Evolutionary conservation across 176 grass and related monocot genomes (phyloP).

Genomic region (Phyllostachys edulis): DNA sequence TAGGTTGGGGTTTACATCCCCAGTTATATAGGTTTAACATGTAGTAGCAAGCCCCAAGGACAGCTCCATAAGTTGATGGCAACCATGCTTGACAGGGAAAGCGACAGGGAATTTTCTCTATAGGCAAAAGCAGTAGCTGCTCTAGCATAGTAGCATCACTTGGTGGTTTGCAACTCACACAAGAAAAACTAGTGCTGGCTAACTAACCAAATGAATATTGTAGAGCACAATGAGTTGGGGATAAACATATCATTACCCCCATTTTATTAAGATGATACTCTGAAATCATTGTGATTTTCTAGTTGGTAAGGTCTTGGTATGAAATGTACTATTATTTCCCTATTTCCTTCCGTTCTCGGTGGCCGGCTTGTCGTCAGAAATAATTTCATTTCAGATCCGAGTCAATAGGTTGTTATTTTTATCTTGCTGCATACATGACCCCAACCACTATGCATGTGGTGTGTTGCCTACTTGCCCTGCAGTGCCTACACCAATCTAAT

Average conservation of each 20-base stretch:
- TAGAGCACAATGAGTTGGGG: background rate
- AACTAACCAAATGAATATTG: slow-evolving; percentile 8
- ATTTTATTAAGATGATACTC: slow-evolving; percentile 18
- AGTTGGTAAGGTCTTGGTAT: slow-evolving; percentile 31
- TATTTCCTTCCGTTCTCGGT: slow-evolving; percentile 25
- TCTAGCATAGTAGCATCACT: background rate
- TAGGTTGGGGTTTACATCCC: background rate
- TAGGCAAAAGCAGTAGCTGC: background rate
- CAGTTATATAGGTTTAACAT: slow-evolving; percentile 14
- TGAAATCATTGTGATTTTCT: slow-evolving; percentile 46
- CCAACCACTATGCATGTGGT: slow-evolving; percentile 68
- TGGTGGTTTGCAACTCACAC: slow-evolving; percentile 21
- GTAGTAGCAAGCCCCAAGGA: slow-evolving; percentile 12
- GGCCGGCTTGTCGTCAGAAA: slow-evolving; percentile 6
- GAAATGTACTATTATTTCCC: slow-evolving; percentile 22
- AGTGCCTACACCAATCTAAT: slow-evolving; percentile 13
- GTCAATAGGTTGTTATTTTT: slow-evolving; percentile 39
- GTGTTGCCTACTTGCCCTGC: slow-evolving; percentile 53
- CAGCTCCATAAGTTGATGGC: slow-evolving; percentile 8
- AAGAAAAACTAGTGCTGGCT: background rate
- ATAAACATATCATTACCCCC: slow-evolving; percentile 29
- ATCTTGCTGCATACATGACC: slow-evolving; percentile 31
- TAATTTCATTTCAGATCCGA: slow-evolving; percentile 39
- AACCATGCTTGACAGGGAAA: slow-evolving; percentile 18
- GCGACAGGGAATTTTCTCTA: slow-evolving; percentile 25